Base-by-base conservation (phyloP, 2,329 filamentous ascomycete genomes). In the Gyromitra esculenta region DNA sequence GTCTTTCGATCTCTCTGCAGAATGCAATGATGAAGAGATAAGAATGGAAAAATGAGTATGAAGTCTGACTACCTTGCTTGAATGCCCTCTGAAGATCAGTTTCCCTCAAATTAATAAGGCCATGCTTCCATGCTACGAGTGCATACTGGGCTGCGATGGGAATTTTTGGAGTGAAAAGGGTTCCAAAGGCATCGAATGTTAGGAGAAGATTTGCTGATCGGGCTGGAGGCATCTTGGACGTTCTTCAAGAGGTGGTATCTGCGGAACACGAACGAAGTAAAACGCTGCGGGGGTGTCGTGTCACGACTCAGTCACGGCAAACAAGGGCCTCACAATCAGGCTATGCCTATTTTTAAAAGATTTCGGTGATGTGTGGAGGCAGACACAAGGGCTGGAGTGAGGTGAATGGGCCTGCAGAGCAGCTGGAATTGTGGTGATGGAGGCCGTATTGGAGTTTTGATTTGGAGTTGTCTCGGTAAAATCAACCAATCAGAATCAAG, bases 141-240 rank as follows among this genome's bases (percentile, higher is more conserved):
- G 83, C 85, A 81, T 91, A 91, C 79, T 89, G 87, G 67, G 84
- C 81, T 4, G 85, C 83, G 6, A 91, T 85, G 0, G 87, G 83
- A 8, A 81, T 80, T 63, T 83, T 86, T 0, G 89, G 88, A 9
- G 82, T 83, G 82, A 89, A 90, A 1, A 91, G 83, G 0, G 89
- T 91, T n/a, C 87, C 88, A 79, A 90, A 91, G 3, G 89, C 89
- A 81, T 91, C 89, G 68, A 91, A 88, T 76, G 88, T 89, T 0
- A 91, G 82, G 0, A 91, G 82, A 1, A 91, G 84, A 76, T 88
- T 87, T 18, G 68, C 11, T 21, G 59, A 21, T 56, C 63, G 64
- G 15, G 50, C 21, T 48, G 52, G 39, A 57, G 56, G 62, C 78
- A 79, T 79, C 31, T 50, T 45, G 6, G 13, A 18, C 52, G 43